Conservation (phyloP, 305 asterid species). For the Fraxinus floribunda region DNA sequence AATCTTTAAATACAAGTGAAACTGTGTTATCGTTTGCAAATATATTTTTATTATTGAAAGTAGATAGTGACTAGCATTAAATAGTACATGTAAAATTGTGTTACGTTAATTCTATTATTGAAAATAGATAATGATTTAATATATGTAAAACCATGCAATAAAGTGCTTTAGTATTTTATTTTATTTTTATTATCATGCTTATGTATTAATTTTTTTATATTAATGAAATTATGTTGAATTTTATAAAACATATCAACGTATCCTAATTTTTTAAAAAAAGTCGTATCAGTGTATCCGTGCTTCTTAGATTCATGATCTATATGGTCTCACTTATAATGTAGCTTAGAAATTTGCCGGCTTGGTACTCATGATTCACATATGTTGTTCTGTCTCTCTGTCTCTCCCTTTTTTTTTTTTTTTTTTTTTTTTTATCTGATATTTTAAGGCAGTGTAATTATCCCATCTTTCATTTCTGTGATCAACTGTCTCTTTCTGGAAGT, state of each 20-base stretch:
- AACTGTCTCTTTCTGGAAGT: background rate
- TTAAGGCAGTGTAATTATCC: background rate
- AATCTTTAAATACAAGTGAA: background rate
- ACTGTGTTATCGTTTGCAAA: background rate
- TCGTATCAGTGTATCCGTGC: background rate
- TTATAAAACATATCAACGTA: background rate
- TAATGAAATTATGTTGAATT: background rate
- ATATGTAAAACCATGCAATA: background rate
- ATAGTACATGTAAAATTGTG: background rate
- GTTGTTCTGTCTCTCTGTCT: background rate
- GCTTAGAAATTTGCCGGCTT: background rate
- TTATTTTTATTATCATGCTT: background rate
- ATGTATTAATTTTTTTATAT: background rate
- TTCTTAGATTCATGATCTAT: background rate
- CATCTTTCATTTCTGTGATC: background rate
- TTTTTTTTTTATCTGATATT: background rate
- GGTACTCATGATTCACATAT: conserved; percentile 1
- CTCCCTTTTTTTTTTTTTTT: background rate
- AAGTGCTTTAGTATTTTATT: background rate
- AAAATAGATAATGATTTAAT: background rate
- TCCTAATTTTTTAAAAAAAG: background rate
- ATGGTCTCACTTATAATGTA: background rate
- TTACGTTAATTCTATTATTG: background rate
- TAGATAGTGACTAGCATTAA: background rate
- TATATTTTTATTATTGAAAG: background rate